These are phyloP conservation scores for Pseudogymnoascus sp. DNA, from an alignment of 2,329 filamentous ascomycete genomes.

Conservation along the genomic window DNA sequence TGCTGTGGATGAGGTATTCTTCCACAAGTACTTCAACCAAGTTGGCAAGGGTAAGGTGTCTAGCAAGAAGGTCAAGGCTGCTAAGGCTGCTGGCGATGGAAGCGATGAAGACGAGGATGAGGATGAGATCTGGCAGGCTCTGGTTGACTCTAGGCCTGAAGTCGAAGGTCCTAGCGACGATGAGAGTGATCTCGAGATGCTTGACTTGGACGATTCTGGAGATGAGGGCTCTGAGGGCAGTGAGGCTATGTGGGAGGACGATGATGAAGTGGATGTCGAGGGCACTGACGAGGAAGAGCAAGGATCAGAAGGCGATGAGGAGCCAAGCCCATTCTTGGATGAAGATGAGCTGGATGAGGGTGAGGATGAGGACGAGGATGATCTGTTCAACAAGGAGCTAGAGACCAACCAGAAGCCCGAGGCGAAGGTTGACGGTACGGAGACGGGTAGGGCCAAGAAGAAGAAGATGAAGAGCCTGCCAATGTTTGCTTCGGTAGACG, in stretches of 20 bases:
- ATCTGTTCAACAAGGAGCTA: slow-evolving; percentile 28
- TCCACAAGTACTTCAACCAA: slow-evolving; percentile 90
- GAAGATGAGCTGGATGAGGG: slow-evolving; percentile 25
- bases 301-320: slow-evolving; percentile 34
- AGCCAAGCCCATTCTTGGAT: slow-evolving; percentile 17
- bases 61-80: slow-evolving; percentile 46
- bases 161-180: slow-evolving; percentile 56
- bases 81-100: slow-evolving; percentile 38
- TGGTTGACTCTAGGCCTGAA: slow-evolving; percentile 73
- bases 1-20: slow-evolving; percentile 88
- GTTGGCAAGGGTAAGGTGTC: slow-evolving; percentile 53
- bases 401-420: slow-evolving; percentile 29
- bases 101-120: slow-evolving; percentile 51
- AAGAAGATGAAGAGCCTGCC: slow-evolving; percentile 84
- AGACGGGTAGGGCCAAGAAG: slow-evolving; percentile 51
- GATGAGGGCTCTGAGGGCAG: slow-evolving; percentile 22
- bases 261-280: slow-evolving; percentile 41
- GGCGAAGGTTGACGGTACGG: slow-evolving; percentile 32
- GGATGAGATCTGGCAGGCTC: slow-evolving; percentile 84
- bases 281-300: slow-evolving; percentile 39
- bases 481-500: slow-evolving; percentile 86
- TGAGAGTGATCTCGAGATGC: slow-evolving; percentile 39
- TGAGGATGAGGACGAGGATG: slow-evolving; percentile 43
- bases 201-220: slow-evolving; percentile 44
- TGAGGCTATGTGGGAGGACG: slow-evolving; percentile 33